A percentile compares a stretch with the other conserved stretches of the same genome.
These are phyloP conservation scores for Cercospora sp. DNA, from an alignment of 2,329 filamentous ascomycete genomes.

Conservation along the genomic window DNA sequence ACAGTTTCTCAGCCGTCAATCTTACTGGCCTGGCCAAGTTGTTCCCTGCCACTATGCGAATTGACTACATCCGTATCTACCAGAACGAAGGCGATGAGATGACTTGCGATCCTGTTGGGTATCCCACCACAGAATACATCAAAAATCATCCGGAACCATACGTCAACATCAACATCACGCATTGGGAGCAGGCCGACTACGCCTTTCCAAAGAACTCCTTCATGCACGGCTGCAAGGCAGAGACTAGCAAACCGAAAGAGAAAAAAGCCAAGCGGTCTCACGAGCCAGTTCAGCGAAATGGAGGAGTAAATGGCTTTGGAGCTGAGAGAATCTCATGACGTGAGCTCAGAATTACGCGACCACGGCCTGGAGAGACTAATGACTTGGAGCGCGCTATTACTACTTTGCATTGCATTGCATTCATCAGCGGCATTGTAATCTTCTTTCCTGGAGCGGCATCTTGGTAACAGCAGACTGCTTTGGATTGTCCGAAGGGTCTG, in stretches of 20 bases:
- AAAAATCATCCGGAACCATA: conserved; percentile 62
- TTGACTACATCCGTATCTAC: conserved; percentile 72
- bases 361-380: conserved; percentile 16
- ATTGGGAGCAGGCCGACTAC: conserved; percentile 60
- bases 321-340: conserved; percentile 3
- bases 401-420: conserved; percentile 1
- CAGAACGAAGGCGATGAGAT: conserved; percentile 59
- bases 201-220: conserved; percentile 63
- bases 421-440: neutral
- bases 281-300: conserved; percentile 1
- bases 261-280: conserved; percentile 21
- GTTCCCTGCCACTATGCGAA: conserved; percentile 64
- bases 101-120: conserved; percentile 68
- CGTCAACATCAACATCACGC: conserved; percentile 63
- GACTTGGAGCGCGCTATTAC: neutral
- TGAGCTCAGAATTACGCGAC: conserved; percentile 12
- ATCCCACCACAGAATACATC: conserved; percentile 69
- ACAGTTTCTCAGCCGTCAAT: conserved; percentile 64
- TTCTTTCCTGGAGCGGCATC: conserved; percentile 1
- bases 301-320: conserved; percentile 17
- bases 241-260: conserved; percentile 19
- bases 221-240: conserved; percentile 56
- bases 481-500: neutral
- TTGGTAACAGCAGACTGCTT: neutral
- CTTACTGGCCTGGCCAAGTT: conserved; percentile 56